Evolutionary conservation across 2,329 filamentous ascomycete genomes (phyloP), one percentile per base, ranked within the genome.

Genomic region (Cladosporium velox): DNA sequence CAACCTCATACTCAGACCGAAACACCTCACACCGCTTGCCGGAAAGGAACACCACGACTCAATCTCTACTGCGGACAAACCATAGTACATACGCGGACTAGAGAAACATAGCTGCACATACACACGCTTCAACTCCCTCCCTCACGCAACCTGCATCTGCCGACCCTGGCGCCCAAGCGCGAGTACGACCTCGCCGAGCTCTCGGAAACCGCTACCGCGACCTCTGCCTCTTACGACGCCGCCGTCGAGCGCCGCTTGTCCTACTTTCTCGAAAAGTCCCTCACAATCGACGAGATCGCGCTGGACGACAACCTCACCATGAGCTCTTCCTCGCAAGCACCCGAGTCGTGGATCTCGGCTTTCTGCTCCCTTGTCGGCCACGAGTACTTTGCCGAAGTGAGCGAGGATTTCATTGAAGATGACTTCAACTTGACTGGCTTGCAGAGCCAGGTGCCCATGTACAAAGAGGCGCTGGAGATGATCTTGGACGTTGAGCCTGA

Each of bases 381-480:
- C 78, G 95, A 99, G 80, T 99, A 98, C 82, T 99, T 99, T 79
- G 95, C 95, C 69, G 95, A 99, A 83, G 94, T 99, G 60, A 95
- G 92, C 55, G 95, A 99, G 81, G 95, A 99, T 76, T 99, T 99
- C 75, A 98, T 99, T 77, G 95, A 99, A 79, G 95, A 99, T 88
- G 95, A 99, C 80, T 99, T 99, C 85, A 99, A 99, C 80, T 85
- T 99, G 70, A 99, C 95, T 0, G 95, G 95, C 59, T 84, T 99
- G 74, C 93, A 97, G 80, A 91, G 90, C 67, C 94, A 98, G 81
- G 95, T 99, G 62, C 90, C 92, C 70, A 97, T 97, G 91, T 99
- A 99, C 80, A 99, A 98, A 81, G 95, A 99, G 81, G 95, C 95
- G 14, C 83, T 99, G 70, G 95, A 99, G 87, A 97, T 99, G 94